Evolutionary conservation across 495 filamentous ascomycete genomes (phyloP), one percentile per base, ranked within the genome.

Genomic region (Xylaria acuta): DNA sequence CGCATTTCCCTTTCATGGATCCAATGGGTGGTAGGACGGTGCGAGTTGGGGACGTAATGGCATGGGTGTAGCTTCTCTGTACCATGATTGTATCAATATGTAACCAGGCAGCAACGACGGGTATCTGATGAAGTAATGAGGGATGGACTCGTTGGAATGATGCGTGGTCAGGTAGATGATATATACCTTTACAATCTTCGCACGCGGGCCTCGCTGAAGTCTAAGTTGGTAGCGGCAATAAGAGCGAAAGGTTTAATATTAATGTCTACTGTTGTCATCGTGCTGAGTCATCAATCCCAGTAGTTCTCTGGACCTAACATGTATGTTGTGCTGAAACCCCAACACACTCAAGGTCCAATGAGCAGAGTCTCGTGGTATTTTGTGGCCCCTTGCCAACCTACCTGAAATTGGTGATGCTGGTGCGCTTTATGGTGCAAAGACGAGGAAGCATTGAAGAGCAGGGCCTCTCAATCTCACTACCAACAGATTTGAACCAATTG

Each of bases 101-200:
- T 63, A 22, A 36, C 12, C 7, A n/a, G 36, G 36, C n/a, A 36
- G 34, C 9, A 63, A 63, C 32, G 16, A 9, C 4, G 8, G 14
- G 14, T 64, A 64, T 22, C n/a, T 22, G 22, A 64, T 27, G 38
- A 27, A 45, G 60, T 64, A 64, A 64, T 45, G 60, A 64, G 22
- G 34, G 34, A 56, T 56, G 53, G 53, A 8, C 27, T 56, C 53
- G 22, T 32, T 56, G 53, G 53, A 32, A 56, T 56, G 25, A 30
- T 56, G n/a, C 12, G 25, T 32, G 27, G 27, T 18, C 14, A 18
- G 53, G 25, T 32, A 16, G 53, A 32, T 14, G 53, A 30, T 18
- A 32, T 56, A 56, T 32, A 25, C 8, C 25, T 30, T 56, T 30
- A 2, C 27, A 56, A 30, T 32, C 11, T 56, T 56, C 27, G 14